phyloP scores from a whole-genome alignment of 352 stramenopile species.

The Blastocystis sp. region DNA sequence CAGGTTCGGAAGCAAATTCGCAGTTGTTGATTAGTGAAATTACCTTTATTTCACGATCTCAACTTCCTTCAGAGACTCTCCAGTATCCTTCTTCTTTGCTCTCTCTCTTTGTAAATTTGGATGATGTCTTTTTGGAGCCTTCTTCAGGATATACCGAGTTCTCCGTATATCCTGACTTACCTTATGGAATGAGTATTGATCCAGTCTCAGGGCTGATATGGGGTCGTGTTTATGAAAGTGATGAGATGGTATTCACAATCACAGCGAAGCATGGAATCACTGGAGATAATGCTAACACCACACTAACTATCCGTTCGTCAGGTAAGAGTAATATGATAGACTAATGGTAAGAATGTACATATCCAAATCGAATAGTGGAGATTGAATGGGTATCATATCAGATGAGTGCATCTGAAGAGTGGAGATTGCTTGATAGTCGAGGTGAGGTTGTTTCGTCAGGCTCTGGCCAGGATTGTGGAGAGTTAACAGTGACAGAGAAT shows the following conservation, averaged over 20 bases:
- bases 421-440: neutral
- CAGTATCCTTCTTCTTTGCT: neutral
- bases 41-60: neutral
- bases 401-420: neutral
- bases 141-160: constrained; percentile 6
- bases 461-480: neutral
- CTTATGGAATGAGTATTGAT: neutral
- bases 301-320: neutral
- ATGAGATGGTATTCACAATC: neutral
- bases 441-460: neutral
- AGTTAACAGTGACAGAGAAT: neutral
- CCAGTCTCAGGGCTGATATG: neutral
- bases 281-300: neutral
- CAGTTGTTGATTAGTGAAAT: constrained; percentile 11
- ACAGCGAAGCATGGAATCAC: neutral
- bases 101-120: neutral
- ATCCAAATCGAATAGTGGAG: neutral
- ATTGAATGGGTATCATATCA: neutral
- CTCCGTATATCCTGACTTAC: neutral
- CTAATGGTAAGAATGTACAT: neutral
- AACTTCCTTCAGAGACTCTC: neutral
- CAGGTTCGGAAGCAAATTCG: neutral
- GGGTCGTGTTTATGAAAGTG: neutral
- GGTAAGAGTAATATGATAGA: too few relatives aligned
- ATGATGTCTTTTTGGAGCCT: neutral